phyloP scores from a whole-genome alignment of 2,329 filamentous ascomycete genomes.

The Apiospora malaysiana region DNA sequence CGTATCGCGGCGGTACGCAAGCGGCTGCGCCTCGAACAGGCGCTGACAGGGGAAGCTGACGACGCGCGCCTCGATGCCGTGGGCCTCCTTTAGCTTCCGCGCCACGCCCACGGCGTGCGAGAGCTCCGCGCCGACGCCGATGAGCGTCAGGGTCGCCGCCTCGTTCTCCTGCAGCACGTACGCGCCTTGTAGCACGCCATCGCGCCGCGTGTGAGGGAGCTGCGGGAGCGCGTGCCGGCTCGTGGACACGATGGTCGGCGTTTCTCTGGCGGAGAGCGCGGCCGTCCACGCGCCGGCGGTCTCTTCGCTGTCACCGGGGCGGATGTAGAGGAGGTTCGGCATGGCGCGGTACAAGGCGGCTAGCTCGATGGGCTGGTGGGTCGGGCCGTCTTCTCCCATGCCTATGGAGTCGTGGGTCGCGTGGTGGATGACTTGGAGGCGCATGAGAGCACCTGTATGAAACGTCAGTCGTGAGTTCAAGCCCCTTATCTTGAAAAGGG shows the following conservation, averaged over 20 bases:
- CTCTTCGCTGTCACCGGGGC: constrained; percentile 60
- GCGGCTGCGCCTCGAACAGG: constrained; percentile 48
- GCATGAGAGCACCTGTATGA: constrained; percentile 47
- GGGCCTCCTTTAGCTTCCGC: constrained; percentile 43
- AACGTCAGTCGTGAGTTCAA: neutral
- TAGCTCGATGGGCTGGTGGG: constrained; percentile 61
- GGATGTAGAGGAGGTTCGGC: constrained; percentile 60
- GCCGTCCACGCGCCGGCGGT: constrained; percentile 50
- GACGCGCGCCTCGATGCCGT: constrained; percentile 45
- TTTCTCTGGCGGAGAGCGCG: constrained; percentile 42
- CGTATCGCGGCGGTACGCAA: constrained; percentile 52
- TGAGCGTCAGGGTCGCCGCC: constrained; percentile 45
- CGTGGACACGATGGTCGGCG: constrained; percentile 50
- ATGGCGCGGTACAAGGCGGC: constrained; percentile 58
- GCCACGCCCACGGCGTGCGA: constrained; percentile 50
- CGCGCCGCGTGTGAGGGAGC: constrained; percentile 40
- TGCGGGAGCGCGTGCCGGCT: constrained; percentile 48
- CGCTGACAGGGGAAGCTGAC: constrained; percentile 53
- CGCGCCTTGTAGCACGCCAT: constrained; percentile 45
- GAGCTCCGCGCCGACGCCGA: constrained; percentile 46
- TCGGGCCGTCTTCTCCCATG: constrained; percentile 60
- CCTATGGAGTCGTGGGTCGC: constrained; percentile 62
- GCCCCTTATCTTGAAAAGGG: neutral
- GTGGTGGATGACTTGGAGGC: constrained; percentile 55
- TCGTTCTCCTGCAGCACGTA: constrained; percentile 45